Evolutionary conservation across 129 eudicot genomes (phyloP).

Genomic region (Flaveria bidentis): DNA sequence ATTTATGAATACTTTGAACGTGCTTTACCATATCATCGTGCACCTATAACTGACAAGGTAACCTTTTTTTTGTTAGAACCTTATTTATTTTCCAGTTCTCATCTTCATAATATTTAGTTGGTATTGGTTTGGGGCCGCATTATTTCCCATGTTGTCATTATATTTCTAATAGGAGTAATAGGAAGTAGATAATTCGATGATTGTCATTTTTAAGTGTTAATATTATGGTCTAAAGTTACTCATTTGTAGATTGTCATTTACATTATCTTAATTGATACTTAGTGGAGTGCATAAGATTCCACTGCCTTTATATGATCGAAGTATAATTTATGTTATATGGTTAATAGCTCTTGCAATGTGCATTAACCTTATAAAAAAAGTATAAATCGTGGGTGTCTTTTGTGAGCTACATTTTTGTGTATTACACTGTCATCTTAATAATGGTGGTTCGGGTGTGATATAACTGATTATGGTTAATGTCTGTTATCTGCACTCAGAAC

Average conservation of each 20-base stretch:
- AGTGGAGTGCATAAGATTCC: too few species aligned
- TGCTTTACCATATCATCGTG: conserved; percentile 78
- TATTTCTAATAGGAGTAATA: not conserved
- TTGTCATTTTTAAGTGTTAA: conserved; percentile 8
- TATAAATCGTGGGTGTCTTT: not conserved
- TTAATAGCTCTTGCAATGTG: not conserved
- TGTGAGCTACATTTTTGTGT: not conserved
- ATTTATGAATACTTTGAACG: conserved; percentile 71
- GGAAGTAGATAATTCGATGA: conserved; percentile 2
- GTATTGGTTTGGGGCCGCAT: too few species aligned
- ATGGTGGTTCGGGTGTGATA: not conserved
- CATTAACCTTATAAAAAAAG: not conserved
- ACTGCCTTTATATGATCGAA: not conserved
- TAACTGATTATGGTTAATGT: not conserved
- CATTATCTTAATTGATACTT: not conserved
- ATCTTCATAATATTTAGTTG: not conserved
- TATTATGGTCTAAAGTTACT: not conserved
- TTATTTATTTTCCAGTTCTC: not conserved
- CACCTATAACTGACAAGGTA: conserved; percentile 91
- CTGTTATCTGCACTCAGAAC: not conserved
- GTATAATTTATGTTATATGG: not conserved
- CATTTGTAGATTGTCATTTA: not conserved
- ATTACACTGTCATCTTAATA: not conserved
- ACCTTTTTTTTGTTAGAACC: conserved; percentile 10
- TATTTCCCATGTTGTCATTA: conserved; percentile 4